Evolutionary conservation across 2,329 filamentous ascomycete genomes (phyloP).

Genomic region (Fusarium sp.): DNA sequence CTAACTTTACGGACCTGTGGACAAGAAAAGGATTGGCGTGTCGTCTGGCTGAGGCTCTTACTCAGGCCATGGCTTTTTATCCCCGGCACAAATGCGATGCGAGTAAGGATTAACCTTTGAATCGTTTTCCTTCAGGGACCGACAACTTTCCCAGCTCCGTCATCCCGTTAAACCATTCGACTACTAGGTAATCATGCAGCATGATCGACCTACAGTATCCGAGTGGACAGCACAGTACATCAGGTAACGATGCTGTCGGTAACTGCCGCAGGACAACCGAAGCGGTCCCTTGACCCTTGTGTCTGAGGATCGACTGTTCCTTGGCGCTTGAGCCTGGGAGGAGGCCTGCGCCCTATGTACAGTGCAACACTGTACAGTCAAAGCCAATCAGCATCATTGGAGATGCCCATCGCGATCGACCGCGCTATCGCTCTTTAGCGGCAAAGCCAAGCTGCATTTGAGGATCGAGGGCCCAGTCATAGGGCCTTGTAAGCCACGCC

Average conservation of each 20-base stretch:
- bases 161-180: conserved; percentile 4
- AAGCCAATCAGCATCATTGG: conserved; percentile 12
- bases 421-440: conserved; percentile 41
- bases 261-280: not conserved
- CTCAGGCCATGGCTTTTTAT: not conserved
- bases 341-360: not conserved
- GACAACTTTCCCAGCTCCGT: not conserved
- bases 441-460: conserved; percentile 41
- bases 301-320: not conserved
- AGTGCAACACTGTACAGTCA: not conserved
- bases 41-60: not conserved
- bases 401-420: conserved; percentile 37
- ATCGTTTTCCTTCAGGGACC: conserved; percentile 2
- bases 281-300: not conserved
- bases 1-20: not conserved
- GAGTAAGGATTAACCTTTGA: conserved; percentile 11
- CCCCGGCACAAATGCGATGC: not conserved
- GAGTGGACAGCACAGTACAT: not conserved
- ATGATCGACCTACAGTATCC: not conserved
- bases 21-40: not conserved
- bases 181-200: not conserved
- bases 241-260: not conserved
- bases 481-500: conserved; percentile 15
- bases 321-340: not conserved
- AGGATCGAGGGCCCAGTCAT: conserved; percentile 24